Conservation (phyloP, 2,329 filamentous ascomycete species). For the Aspergillus sp. region DNA sequence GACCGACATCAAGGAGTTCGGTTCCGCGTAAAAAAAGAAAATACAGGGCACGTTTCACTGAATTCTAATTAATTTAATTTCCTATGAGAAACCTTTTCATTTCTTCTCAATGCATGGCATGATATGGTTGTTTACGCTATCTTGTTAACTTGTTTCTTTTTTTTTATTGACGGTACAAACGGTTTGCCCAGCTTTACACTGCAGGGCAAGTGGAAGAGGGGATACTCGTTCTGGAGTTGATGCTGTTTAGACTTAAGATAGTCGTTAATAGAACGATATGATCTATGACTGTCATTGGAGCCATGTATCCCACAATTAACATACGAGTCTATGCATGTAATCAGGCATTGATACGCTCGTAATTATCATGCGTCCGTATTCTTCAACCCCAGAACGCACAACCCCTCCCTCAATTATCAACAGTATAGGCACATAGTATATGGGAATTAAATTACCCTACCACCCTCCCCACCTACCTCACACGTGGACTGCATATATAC, state of each 20-base stretch:
- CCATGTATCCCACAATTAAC: background rate
- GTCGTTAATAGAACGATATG: constrained; percentile 18
- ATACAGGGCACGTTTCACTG: constrained; percentile 13
- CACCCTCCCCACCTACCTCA: too few relatives aligned
- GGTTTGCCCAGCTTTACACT: constrained; percentile 10
- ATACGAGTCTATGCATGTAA: too few relatives aligned
- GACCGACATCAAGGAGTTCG: constrained; percentile 63
- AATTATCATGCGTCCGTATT: too few relatives aligned
- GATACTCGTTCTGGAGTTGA: constrained; percentile 19
- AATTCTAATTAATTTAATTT: constrained; percentile 29
- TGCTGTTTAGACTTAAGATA: constrained; percentile 15
- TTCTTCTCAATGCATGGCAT: constrained; percentile 44
- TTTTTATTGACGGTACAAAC: constrained; percentile 30
- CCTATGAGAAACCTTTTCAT: constrained; percentile 27
- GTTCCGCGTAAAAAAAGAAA: constrained; percentile 30
- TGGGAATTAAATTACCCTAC: too few relatives aligned
- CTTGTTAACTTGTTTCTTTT: background rate
- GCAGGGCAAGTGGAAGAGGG: constrained; percentile 16
- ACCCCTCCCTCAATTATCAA: too few relatives aligned
- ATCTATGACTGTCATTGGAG: constrained; percentile 3
- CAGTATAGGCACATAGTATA: too few relatives aligned
- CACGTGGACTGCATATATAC: too few relatives aligned
- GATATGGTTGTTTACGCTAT: constrained; percentile 34
- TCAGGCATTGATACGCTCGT: background rate
- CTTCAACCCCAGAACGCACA: too few relatives aligned